Base-by-base conservation (phyloP, 805 yeast species). In the Wickerhamiella qilinensis region DNA sequence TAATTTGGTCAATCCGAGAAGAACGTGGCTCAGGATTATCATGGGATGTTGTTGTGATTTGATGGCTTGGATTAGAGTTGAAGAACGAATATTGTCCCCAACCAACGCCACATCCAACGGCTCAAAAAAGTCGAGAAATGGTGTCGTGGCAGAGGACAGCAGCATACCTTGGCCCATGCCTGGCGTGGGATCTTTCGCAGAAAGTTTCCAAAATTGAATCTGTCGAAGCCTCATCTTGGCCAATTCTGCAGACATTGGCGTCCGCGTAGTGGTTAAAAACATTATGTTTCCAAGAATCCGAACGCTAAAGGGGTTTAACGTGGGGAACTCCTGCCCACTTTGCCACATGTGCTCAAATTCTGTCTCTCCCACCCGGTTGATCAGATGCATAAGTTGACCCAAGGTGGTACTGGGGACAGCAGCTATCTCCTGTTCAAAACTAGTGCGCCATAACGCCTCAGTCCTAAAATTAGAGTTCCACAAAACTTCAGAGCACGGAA, bases 401-500 rank as follows among this genome's bases (percentile, higher is more conserved):
- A 37, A 17, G 11, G 36, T 42, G 5, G 21, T 18, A 8, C 5
- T 3, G 25, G 40, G 38, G 24, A 24, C 24, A 24, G 37, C 30
- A 24, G 33, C 15, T 2, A 27, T 20, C 11, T 37, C 38, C 21
- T 30, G 33, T 22, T 19, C 28, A 27, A 33, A 20, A 16, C 30
- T 15, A 2, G 30, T 31, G 12, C 19, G 24, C 56, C 56, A 51
- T 25, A 43, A 51, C 4, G 41, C 40, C 32, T 48, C 51, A 16
- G 37, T 29, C 28, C 24, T 28, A 17, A 50, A 48, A 4, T 49
- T 33, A 16, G 52, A 41, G 38, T 48, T 49, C 61, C 61, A 56
- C 12, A 49, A 42, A 4, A 38, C 37, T 40, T 57, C 62, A 4
- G 54, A 47, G 40, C 59, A 53, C 5, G 62, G 62, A 22, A 57